Percentiles rank a stretch among this genome's conserved stretches.
Evolutionary conservation across 768 basidiomycete genomes (phyloP).

Genomic region (Artomyces pyxidatus): DNA sequence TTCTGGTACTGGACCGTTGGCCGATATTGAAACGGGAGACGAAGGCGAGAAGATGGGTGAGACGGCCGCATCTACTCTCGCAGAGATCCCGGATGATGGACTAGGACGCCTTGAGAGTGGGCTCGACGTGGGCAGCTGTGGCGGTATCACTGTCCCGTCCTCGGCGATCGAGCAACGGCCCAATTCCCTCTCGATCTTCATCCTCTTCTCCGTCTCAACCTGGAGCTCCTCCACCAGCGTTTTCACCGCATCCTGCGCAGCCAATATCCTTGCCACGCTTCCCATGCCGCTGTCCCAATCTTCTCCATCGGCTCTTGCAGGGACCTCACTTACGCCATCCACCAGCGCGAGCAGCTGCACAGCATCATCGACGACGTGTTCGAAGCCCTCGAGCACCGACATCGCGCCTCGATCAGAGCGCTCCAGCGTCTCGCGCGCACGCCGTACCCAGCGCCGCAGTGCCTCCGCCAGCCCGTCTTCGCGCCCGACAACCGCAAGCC

Average conservation of each 20-base stretch:
- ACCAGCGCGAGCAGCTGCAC: conserved; percentile 21
- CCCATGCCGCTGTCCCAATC: conserved; percentile 27
- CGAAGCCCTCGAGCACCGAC: conserved; percentile 3
- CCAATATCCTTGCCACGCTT: conserved; percentile 42
- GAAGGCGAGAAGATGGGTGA: conserved; percentile 8
- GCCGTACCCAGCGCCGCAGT: conserved; percentile 48
- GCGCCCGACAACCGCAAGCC: conserved; percentile 53
- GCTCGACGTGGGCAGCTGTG: conserved; percentile 1
- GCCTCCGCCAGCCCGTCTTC: conserved; percentile 54
- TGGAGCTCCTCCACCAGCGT: conserved; percentile 52
- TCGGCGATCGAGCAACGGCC: conserved; percentile 8
- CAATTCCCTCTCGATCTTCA: conserved; percentile 34
- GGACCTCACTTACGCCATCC: conserved; percentile 26
- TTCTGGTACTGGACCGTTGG: no score
- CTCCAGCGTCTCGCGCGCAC: conserved; percentile 35
- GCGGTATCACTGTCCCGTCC: conserved; percentile 1
- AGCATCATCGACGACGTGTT: conserved; percentile 7
- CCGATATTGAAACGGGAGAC: no score
- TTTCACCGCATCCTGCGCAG: conserved; percentile 41
- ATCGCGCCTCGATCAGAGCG: conserved; percentile 9
- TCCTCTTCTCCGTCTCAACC: conserved; percentile 41
- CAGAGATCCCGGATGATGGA: neutral
- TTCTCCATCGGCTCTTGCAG: conserved; percentile 26
- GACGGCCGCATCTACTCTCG: conserved; percentile 11
- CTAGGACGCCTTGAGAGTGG: neutral